Base-by-base conservation (phyloP, 2,329 filamentous ascomycete species). In the Ascosphaera pollenicola region DNA sequence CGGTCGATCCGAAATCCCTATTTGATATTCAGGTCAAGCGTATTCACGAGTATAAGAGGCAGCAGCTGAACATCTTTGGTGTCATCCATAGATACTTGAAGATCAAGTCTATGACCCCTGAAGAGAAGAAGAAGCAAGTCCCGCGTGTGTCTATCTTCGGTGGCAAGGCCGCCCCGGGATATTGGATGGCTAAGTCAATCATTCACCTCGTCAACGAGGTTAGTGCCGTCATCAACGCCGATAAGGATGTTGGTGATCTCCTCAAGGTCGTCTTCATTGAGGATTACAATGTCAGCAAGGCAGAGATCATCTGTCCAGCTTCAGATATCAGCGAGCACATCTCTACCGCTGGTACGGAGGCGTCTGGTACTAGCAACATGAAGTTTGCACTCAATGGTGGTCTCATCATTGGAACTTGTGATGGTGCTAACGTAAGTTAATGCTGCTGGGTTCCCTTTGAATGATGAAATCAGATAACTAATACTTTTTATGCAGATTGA, bases 101-200 rank as follows among this genome's bases (percentile, higher is more conserved):
- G 11, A 77, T 98, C 56, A 98, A 95, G 64, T 69, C 72, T 28
- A 74, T 93, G 78, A 73, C 69, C 17, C 66, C 81, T 0, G 81
- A 84, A 50, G 78, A 93, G 55, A 73, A 76, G 47, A 87, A 91
- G 68, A 89, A 89, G 62, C 68, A 81, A 43, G 71, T 77, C 35
- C 83, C 85, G 13, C 78, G 87, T 39, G 89, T 95, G 8, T 89
- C 80, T 41, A 91, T 98, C 57, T 95, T 98, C 55, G 89, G 89
- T 54, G 89, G 89, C 50, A 98, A 98, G 63, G 89, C 89, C 18
- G 89, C 89, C 2, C 89, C 89, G 0, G 89, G 89, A 13, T 98
- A 98, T 66, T 98, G 89, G 89, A 98, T 95, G 89, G 89, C 89
- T 30, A 98, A 98, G 71, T 91, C 89, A 32, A 84, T 94, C 48